These are phyloP conservation scores for Viridothelium virens DNA, from an alignment of 495 filamentous ascomycete genomes.

Conservation along the genomic window DNA sequence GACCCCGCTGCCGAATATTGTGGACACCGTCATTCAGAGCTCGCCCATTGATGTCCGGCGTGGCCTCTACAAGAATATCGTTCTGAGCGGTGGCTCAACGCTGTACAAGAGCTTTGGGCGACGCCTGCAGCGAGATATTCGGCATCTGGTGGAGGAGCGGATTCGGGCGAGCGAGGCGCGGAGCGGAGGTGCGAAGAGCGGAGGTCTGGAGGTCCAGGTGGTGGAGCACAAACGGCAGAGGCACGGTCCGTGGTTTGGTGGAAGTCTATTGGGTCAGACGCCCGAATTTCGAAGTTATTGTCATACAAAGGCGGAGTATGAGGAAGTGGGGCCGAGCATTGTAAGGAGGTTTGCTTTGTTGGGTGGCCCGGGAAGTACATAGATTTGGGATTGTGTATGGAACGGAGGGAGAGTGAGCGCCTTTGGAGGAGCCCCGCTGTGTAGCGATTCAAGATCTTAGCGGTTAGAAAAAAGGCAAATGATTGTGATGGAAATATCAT, in stretches of 20 bases:
- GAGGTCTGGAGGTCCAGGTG: slow-evolving; percentile 90
- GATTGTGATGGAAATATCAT: not conserved
- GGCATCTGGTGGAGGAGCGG: slow-evolving; percentile 84
- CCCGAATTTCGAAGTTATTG: slow-evolving; percentile 99
- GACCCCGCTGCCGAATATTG: slow-evolving; percentile 85
- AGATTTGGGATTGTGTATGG: not conserved
- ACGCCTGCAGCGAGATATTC: slow-evolving; percentile 90
- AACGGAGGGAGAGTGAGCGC: slow-evolving; percentile 7
- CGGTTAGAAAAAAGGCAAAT: not conserved
- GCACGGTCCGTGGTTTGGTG: slow-evolving; percentile 97
- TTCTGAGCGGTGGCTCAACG: slow-evolving; percentile 91
- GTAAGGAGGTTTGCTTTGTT: slow-evolving; percentile 91
- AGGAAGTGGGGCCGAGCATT: slow-evolving; percentile 90
- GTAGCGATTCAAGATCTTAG: slow-evolving; percentile 1
- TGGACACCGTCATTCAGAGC: slow-evolving; percentile 93
- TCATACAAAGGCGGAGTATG: slow-evolving; percentile 93
- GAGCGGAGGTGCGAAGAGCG: slow-evolving; percentile 71
- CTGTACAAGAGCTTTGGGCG: slow-evolving; percentile 97
- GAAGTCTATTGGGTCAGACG: slow-evolving; percentile 90
- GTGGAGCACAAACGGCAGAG: slow-evolving; percentile 93
- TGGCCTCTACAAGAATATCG: slow-evolving; percentile 99
- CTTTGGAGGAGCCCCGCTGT: not conserved
- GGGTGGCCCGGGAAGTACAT: slow-evolving; percentile 71
- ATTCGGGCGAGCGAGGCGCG: slow-evolving; percentile 84
- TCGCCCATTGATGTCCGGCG: slow-evolving; percentile 95